phyloP scores from a whole-genome alignment of 2,329 filamentous ascomycete species.

The Harringtonia aguacate region DNA sequence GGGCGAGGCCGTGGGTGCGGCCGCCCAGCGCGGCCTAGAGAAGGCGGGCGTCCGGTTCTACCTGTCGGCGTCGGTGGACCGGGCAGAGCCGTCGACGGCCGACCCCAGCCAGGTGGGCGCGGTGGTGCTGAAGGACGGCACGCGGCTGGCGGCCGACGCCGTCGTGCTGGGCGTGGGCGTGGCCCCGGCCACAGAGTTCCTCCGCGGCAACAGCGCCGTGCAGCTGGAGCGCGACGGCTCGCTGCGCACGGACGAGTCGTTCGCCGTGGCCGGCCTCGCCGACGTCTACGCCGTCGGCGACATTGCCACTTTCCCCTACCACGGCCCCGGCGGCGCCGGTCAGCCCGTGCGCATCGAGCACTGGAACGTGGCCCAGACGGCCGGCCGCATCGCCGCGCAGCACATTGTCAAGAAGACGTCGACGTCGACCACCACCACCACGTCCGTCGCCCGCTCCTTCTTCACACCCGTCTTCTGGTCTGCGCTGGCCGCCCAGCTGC shows the following conservation, averaged over 20 bases:
- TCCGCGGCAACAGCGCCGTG: slow-evolving; percentile 60
- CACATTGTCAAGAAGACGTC: slow-evolving; percentile 58
- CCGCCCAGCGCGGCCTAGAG: slow-evolving; percentile 71
- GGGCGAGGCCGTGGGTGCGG: slow-evolving; percentile 67
- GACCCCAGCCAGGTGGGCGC: slow-evolving; percentile 66
- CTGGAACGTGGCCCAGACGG: slow-evolving; percentile 96
- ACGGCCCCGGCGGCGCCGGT: slow-evolving; percentile 74
- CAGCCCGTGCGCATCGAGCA: slow-evolving; percentile 79
- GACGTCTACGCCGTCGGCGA: slow-evolving; percentile 92
- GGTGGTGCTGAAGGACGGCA: slow-evolving; percentile 78
- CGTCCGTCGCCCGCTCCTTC: slow-evolving; percentile 19
- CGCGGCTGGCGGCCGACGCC: slow-evolving; percentile 71
- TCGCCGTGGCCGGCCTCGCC: slow-evolving; percentile 62
- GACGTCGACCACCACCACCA: slow-evolving; percentile 36
- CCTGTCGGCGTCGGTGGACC: slow-evolving; percentile 70
- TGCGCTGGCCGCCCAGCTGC: slow-evolving; percentile 75
- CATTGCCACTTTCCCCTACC: slow-evolving; percentile 90
- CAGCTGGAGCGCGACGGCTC: slow-evolving; percentile 77
- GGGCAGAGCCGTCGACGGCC: slow-evolving; percentile 60
- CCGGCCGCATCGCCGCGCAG: slow-evolving; percentile 68
- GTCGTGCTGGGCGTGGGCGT: slow-evolving; percentile 91
- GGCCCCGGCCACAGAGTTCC: slow-evolving; percentile 70
- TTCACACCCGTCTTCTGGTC: slow-evolving; percentile 98
- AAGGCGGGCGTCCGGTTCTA: slow-evolving; percentile 84
- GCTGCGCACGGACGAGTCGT: slow-evolving; percentile 67